phyloP scores from a whole-genome alignment of 2,329 filamentous ascomycete genomes.

The Fulvia fulva region DNA sequence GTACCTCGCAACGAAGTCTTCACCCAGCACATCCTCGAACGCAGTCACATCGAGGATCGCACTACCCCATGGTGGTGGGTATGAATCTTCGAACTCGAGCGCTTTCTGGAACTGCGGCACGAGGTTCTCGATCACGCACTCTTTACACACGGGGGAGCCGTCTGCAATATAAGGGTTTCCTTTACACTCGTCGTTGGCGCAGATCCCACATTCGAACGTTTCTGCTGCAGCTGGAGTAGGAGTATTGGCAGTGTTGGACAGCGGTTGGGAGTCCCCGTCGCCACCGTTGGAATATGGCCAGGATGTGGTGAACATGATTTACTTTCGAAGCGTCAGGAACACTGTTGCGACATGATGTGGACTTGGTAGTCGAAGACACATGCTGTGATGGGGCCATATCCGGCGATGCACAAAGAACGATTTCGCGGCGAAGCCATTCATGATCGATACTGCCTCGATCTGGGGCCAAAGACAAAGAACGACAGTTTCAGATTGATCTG shows the following conservation, averaged over 20 bases:
- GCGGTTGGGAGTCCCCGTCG: background rate
- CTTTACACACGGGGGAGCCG: background rate
- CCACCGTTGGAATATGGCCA: background rate
- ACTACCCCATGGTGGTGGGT: background rate
- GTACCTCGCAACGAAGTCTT: background rate
- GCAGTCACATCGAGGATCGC: background rate
- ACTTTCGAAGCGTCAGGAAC: too few species aligned
- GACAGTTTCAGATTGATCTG: too few species aligned
- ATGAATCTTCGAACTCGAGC: background rate
- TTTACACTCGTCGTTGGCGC: too few species aligned
- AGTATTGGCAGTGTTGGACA: background rate
- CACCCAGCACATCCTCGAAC: constrained; percentile 1
- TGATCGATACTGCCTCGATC: too few species aligned
- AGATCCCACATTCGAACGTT: background rate
- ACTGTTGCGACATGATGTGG: too few species aligned
- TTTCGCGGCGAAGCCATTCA: too few species aligned
- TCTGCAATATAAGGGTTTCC: too few species aligned
- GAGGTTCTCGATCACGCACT: background rate
- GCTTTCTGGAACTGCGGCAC: background rate
- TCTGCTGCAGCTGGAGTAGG: too few species aligned
- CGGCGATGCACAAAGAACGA: too few species aligned
- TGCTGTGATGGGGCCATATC: too few species aligned
- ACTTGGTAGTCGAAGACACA: too few species aligned
- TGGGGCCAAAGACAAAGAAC: too few species aligned
- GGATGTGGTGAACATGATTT: background rate